Evolutionary conservation across 352 stramenopile genomes (phyloP), one percentile per base, ranked within the genome.

Genomic region (Globisporangium middletonii): DNA sequence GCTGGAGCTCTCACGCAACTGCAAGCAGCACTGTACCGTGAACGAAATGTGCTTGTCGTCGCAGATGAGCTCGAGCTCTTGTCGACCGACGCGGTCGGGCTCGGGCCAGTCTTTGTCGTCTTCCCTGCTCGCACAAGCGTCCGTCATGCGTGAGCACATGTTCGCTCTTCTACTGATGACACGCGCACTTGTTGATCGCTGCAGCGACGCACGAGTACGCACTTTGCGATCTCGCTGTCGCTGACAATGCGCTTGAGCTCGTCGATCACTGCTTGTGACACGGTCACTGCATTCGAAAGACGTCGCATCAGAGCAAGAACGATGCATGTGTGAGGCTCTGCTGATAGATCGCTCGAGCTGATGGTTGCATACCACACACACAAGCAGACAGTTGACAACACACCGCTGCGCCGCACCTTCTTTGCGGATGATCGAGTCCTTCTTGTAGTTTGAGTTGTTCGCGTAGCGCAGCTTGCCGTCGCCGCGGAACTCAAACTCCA

Each of bases 371-470:
- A 38, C 33, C 33, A 11, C 4, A 9, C 33, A 38, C 4, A 11
- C 7, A 11, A 38, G 33, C 12, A 38, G 33, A 38, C 1, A 11
- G 11, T 43, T 23, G 42, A 52, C 15, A 28, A 27, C n/a, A 12
- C 3, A 15, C 54, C 50, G n/a, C 11, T 43, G 12, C 5, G 57
- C 27, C n/a, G 16, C 16, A 97, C 89, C 85, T 89, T 99, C 92
- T 81, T 98, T 98, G 41, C 93, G 82, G 70, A 99, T 99, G 79
- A 98, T 98, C 8, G 86, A 92, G 67, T 97, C 95, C 60, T 97
- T 96, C 73, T 98, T 98, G 75, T 99, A 99, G 79, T 98, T 98
- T 44, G 91, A 98, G 74, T 98, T 98, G 77, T 99, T 99, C 33
- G 94, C 94, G 64, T 99, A 99, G 41, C 94, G 84, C 30, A 99